phyloP scores from a whole-genome alignment of 352 stramenopile genomes.

The Pythium utonaiense region DNA sequence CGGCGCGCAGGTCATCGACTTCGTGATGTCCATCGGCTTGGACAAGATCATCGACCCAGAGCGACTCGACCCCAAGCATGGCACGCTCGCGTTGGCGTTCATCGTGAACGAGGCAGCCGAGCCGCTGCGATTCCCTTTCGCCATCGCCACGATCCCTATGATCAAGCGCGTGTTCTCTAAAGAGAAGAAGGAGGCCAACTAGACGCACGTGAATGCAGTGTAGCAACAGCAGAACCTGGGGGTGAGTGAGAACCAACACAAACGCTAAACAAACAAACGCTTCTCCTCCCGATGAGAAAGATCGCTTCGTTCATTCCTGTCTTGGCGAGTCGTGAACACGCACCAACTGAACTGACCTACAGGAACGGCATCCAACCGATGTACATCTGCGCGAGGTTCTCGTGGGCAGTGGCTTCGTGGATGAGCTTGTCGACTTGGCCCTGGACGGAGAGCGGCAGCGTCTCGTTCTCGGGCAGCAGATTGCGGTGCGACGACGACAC shows the following conservation, averaged over 20 bases:
- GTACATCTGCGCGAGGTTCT: conserved; percentile 95
- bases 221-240: background rate
- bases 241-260: background rate
- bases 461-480: conserved; percentile 73
- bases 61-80: conserved; percentile 78
- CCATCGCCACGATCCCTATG: conserved; percentile 74
- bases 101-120: conserved; percentile 87
- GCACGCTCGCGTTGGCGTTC: conserved; percentile 83
- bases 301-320: background rate
- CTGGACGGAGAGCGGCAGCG: conserved; percentile 90
- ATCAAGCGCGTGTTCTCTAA: conserved; percentile 68
- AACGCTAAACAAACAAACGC: background rate
- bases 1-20: conserved; percentile 77
- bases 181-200: conserved; percentile 18
- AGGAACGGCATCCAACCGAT: conserved; percentile 95
- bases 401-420: conserved; percentile 87
- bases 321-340: background rate
- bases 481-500: conserved; percentile 63
- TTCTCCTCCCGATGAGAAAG: background rate
- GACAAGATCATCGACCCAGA: conserved; percentile 74
- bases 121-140: conserved; percentile 82
- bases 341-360: conserved; percentile 28
- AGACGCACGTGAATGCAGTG: background rate
- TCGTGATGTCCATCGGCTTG: conserved; percentile 76
- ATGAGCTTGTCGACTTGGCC: conserved; percentile 94